Base-by-base conservation (phyloP, 2,329 filamentous ascomycete genomes). In the Talaromyces piceae region DNA sequence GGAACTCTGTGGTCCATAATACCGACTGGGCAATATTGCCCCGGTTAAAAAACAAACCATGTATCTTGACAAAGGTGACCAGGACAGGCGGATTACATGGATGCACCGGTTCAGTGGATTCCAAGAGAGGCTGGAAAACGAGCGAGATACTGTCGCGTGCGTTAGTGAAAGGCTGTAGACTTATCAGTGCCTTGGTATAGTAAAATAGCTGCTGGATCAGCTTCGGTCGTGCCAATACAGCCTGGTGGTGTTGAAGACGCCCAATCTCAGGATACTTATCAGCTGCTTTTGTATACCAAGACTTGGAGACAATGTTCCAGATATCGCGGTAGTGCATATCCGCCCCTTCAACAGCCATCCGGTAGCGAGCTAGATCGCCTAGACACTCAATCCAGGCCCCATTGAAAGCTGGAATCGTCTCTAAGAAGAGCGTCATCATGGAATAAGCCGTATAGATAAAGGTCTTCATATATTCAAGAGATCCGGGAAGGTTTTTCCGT, bases 311-410 rank as follows among this genome's bases (percentile, higher is more conserved):
- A 0, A 79, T 78, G 0, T 86, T 87, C 91, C 91, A 97, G 0
- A 83, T 80, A 45, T 94, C 88, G 0, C 86, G 75, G 50, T 91
- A 86, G 2, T 79, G 70, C 16, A 87, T 76, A 55, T 93, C 85
- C 25, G 86, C 81, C 37, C 95, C 87, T 64, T 96, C 91, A 43
- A 96, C 90, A 0, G 90, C 89, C 89, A 96, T 96, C 0, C 85
- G 77, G 60, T 94, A 96, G 18, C 91, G 76, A 0, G 84, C 86
- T 0, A 97, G 69, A 62, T 97, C 91, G 0, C 91, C 91, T 0
- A 97, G 72, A 49, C 90, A 96, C 58, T 96, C 91, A 6, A 95
- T 88, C 91, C 91, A 97, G 0, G 88, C 95, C 52, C 93, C 87
- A 48, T 87, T 80, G 57, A 95, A 96, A 0, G 80, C 77, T 0